Conservation (phyloP, 2,329 filamentous ascomycete species). For the Didymella sp. region DNA sequence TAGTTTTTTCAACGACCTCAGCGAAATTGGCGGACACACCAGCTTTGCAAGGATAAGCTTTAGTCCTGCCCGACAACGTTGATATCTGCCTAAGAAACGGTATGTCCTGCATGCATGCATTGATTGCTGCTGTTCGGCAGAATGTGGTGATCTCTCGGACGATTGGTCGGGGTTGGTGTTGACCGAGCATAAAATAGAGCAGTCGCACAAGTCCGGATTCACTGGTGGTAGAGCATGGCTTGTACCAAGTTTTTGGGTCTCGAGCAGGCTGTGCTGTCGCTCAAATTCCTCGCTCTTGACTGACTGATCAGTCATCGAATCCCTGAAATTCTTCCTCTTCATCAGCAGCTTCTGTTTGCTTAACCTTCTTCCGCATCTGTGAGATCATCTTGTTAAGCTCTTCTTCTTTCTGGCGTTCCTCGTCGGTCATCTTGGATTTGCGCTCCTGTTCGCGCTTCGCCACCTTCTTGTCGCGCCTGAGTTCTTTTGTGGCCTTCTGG, state of each 20-base stretch:
- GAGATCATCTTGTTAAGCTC: slow-evolving; percentile 42
- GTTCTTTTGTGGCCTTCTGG: slow-evolving; percentile 40
- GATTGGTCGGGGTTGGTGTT: neutral
- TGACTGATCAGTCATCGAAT: slow-evolving; percentile 41
- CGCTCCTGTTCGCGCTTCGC: slow-evolving; percentile 42
- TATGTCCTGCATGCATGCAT: neutral
- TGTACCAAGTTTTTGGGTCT: neutral
- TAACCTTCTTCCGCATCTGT: slow-evolving; percentile 37
- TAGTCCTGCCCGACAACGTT: neutral
- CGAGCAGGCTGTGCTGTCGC: neutral
- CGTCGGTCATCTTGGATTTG: slow-evolving; percentile 34
- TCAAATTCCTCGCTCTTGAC: neutral
- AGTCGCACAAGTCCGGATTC: neutral
- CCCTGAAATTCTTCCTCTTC: slow-evolving; percentile 45
- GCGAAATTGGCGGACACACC: neutral
- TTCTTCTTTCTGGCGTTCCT: slow-evolving; percentile 46
- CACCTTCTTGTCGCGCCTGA: slow-evolving; percentile 45
- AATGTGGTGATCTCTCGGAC: neutral
- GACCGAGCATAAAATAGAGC: neutral
- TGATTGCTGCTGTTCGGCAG: neutral
- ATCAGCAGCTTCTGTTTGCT: slow-evolving; percentile 33
- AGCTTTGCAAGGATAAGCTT: neutral
- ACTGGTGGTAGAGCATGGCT: neutral
- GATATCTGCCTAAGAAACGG: neutral
- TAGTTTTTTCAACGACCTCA: neutral